Conservation (phyloP, 2,329 filamentous ascomycete species). For the Aspergillus awamori region DNA sequence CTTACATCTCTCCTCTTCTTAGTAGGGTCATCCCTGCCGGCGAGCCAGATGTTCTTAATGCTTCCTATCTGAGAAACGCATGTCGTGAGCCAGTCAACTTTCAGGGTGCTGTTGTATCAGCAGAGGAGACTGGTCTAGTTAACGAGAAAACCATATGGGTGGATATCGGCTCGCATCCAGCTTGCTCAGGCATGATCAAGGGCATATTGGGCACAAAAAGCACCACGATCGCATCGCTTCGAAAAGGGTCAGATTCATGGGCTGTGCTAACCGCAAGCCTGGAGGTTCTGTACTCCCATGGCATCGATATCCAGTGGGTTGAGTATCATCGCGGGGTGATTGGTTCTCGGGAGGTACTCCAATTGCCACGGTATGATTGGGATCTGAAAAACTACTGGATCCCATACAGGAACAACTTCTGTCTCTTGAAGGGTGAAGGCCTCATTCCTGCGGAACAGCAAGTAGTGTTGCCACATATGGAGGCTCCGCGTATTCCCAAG, state of each 20-base stretch:
- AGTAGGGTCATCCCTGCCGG: conserved; percentile 20
- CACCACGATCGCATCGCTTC: conserved; percentile 63
- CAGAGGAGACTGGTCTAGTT: neutral
- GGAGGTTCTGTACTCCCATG: conserved; percentile 63
- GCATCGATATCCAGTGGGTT: conserved; percentile 68
- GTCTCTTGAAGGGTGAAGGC: conserved; percentile 67
- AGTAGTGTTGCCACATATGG: conserved; percentile 6
- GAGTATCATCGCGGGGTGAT: conserved; percentile 69
- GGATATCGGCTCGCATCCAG: conserved; percentile 72
- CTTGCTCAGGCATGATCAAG: conserved; percentile 70
- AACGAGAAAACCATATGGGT: conserved; percentile 56
- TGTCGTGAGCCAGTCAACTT: conserved; percentile 9
- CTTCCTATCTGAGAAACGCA: neutral
- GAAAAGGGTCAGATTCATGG: conserved; percentile 65
- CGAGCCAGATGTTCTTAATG: neutral
- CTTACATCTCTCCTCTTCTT: conserved; percentile 50
- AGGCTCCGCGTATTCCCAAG: conserved; percentile 41
- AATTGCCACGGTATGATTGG: conserved; percentile 69
- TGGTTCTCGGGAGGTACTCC: conserved; percentile 59
- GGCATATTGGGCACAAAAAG: conserved; percentile 62
- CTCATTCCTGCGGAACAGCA: conserved; percentile 17
- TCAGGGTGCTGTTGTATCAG: neutral
- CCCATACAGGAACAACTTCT: conserved; percentile 72
- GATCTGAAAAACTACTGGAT: conserved; percentile 75
- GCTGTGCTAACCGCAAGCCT: conserved; percentile 64